Evolutionary conservation across 2,329 filamentous ascomycete genomes (phyloP), one percentile per base, ranked within the genome.

Genomic region (Neonectria hederae): DNA sequence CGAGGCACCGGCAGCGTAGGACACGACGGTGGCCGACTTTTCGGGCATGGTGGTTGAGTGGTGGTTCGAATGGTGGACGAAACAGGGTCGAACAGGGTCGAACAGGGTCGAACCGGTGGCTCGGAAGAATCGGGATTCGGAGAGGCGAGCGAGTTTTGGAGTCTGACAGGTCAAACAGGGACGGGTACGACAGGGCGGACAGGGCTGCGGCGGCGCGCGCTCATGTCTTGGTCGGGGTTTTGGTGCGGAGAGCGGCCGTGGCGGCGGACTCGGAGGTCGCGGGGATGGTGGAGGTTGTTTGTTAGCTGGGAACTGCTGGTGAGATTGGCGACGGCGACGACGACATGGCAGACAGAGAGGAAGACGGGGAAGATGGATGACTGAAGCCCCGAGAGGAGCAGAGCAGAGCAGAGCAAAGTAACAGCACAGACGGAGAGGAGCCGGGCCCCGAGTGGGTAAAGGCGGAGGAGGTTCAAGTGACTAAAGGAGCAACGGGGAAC

Each of bases 1-100:
- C 59, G 94, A 97, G 65, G 95, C 96, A 72, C 95, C 95, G 64
- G 95, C 96, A 75, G 96, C 96, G 81, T 99, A 99, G 48, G 93
- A 93, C 72, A 93, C 93, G 73, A 81, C 78, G 26, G 77, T 77
- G 58, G 71, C 68, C 63, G 78, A 72, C 66, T 77, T 80, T 53
- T 79, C 77, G 63, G 76, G 77, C 79, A 81, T 81, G 66, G 62
- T 71, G 21, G 43, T 51, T 30, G 48, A 32, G 22, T 30, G 19
- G 28, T 24, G 38, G 38, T 11, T 42, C 38, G 38, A 11, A 10
- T 42, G 38, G 38, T 19, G 38, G 38, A 42, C 38, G n/a, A 42
- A 8, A 28, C 26, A 28, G 26, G 26, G 26, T 28, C 26, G 26
- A n/a, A 19, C 38, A 42, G 38, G 38, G 38, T 19, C 58, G 63